phyloP scores from a whole-genome alignment of 306 rosid genomes.

The Malus asiatica region DNA sequence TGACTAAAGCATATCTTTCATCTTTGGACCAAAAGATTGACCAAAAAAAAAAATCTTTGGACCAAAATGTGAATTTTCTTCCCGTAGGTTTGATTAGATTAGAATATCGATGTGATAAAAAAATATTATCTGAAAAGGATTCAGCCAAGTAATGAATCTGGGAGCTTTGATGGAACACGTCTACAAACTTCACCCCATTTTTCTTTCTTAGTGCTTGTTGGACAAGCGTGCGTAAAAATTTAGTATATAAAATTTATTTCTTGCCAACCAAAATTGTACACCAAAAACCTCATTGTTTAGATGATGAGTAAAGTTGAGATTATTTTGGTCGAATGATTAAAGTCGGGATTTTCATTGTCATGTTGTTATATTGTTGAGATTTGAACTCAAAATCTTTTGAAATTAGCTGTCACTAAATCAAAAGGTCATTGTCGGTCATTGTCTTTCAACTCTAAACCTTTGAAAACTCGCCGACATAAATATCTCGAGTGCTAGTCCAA shows the following conservation, averaged over 20 bases:
- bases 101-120: no score
- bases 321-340: not conserved
- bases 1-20: not conserved
- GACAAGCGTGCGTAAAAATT: not conserved
- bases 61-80: not conserved
- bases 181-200: not conserved
- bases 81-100: no score
- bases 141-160: not conserved
- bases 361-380: not conserved
- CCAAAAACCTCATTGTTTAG: not conserved
- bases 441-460: no score
- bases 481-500: not conserved
- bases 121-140: not conserved
- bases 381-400: not conserved
- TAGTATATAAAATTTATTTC: not conserved
- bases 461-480: not conserved
- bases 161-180: not conserved
- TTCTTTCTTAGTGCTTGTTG: not conserved
- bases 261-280: not conserved
- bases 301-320: not conserved
- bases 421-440: not conserved
- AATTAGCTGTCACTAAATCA: not conserved
- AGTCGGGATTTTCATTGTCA: no score
- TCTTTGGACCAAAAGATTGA: not conserved
- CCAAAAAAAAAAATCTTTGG: no score